These are phyloP conservation scores for Phascolomyces articulosus DNA, from an alignment of 371 early-diverging fungal species.

Conservation along the genomic window DNA sequence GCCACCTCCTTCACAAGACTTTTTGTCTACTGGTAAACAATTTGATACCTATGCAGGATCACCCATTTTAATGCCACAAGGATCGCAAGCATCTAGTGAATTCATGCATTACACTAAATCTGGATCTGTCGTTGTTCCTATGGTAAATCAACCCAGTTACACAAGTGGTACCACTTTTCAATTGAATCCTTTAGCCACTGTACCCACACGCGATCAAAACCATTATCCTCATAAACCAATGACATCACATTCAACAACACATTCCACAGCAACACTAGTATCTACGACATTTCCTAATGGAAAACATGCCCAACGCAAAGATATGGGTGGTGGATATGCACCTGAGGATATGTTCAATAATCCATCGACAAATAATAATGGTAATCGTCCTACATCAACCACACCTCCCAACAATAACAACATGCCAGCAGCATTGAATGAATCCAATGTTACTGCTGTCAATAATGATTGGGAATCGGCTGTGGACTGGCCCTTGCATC, in stretches of 20 bases:
- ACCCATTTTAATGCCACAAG: conserved; percentile 20
- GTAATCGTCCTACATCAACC: neutral
- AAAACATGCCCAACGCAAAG: neutral
- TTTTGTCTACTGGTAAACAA: conserved; percentile 16
- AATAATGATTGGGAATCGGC: conserved; percentile 13
- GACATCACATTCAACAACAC: neutral
- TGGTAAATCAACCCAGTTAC: conserved; percentile 11
- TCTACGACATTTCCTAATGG: neutral
- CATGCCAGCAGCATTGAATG: neutral
- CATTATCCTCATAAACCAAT: neutral
- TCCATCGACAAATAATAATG: neutral
- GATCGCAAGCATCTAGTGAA: conserved; percentile 23
- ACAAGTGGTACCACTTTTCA: conserved; percentile 5
- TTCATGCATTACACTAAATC: conserved; percentile 20
- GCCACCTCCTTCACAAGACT: conserved; percentile 15
- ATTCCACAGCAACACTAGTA: neutral
- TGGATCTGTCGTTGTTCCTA: conserved; percentile 15
- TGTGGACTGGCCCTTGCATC: conserved; percentile 6
- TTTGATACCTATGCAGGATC: conserved; percentile 17
- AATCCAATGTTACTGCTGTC: neutral
- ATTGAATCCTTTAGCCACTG: neutral
- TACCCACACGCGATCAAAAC: neutral
- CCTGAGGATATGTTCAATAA: neutral
- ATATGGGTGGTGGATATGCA: neutral
- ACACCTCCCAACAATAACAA: neutral